Evolutionary conservation across 225 moss, liverwort and hornwort genomes (phyloP), one percentile per base, ranked within the genome.

Genomic region (Antitrichia curtipendula): DNA sequence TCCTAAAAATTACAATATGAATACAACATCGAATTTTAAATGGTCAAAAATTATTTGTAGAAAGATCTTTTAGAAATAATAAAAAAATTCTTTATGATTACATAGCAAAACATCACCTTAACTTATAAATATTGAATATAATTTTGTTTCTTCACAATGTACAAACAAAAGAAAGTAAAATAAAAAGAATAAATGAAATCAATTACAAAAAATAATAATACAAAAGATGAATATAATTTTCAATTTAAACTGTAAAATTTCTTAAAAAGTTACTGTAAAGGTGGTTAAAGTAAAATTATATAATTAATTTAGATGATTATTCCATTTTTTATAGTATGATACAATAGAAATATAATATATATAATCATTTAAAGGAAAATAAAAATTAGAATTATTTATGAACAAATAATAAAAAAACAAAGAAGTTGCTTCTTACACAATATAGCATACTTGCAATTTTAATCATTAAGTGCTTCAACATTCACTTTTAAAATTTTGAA

Each of bases 281-380:
- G 5, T 7, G 1, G 22, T 38, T 31, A 31, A 76, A 16, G 2
- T 12, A 21, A 2, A 36, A 57, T 27, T 13, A 5, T 36, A 0
- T 57, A 36, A 27, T 27, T 25, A 9, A 56, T 78, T 27, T 20
- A 13, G 14, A 7, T 25, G 14, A 59, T 29, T 43, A 14, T 59
- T 60, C 8, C 4, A 43, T 13, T 80, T 13, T 2, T 31, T 43
- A 0, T 20, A 9, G 13, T 31, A 21, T 21, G 0, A 34, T 36
- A 45, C 29, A 59, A 38, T 3, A 54, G 43, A n/a, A 5, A 54
- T 13, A 85, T 0, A 9, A 0, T 8, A 5, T 11, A 21, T 41
- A 21, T 5, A 19, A 31, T 0, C 2, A 13, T 14, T 16, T 0
- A 12, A 23, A 14, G 2, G 1, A 3, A 31, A 61, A 21, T 9